phyloP scores from a whole-genome alignment of 192 early-diverging fungal species.

The Dimargaris cristalligena region DNA sequence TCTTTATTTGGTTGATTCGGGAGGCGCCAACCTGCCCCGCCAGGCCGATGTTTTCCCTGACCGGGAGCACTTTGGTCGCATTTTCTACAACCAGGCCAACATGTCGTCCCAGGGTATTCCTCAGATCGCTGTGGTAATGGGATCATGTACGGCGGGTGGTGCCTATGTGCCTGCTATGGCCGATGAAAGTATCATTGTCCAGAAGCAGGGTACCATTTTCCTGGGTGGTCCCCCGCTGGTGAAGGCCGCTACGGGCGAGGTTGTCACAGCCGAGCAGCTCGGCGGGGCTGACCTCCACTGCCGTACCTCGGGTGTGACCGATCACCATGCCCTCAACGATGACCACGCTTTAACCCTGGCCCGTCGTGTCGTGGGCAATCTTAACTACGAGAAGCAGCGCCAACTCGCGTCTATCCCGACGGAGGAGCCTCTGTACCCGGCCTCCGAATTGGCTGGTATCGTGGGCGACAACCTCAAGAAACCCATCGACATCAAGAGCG shows the following conservation, averaged over 20 bases:
- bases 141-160: slow-evolving; percentile 92
- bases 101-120: slow-evolving; percentile 71
- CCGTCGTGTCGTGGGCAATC: slow-evolving; percentile 64
- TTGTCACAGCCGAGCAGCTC: slow-evolving; percentile 79
- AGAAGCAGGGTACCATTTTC: slow-evolving; percentile 91
- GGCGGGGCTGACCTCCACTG: slow-evolving; percentile 94
- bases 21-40: slow-evolving; percentile 85
- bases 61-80: slow-evolving; percentile 81
- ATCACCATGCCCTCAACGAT: slow-evolving; percentile 77
- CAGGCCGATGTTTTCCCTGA: slow-evolving; percentile 95
- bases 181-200: slow-evolving; percentile 92
- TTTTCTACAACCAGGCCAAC: slow-evolving; percentile 86
- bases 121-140: slow-evolving; percentile 94
- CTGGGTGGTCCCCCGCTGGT: slow-evolving; percentile 91
- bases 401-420: slow-evolving; percentile 1
- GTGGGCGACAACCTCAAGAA: slow-evolving; percentile 82
- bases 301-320: slow-evolving; percentile 84
- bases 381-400: slow-evolving; percentile 58
- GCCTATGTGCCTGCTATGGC: slow-evolving; percentile 98
- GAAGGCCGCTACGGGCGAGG: slow-evolving; percentile 90
- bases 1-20: slow-evolving; percentile 89
- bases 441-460: slow-evolving; percentile 79
- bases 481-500: slow-evolving; percentile 76
- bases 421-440: slow-evolving; percentile 69
- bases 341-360: slow-evolving; percentile 74